Base-by-base conservation (phyloP, 176 grass and related monocot genomes). In the Eragrostis curvula region DNA sequence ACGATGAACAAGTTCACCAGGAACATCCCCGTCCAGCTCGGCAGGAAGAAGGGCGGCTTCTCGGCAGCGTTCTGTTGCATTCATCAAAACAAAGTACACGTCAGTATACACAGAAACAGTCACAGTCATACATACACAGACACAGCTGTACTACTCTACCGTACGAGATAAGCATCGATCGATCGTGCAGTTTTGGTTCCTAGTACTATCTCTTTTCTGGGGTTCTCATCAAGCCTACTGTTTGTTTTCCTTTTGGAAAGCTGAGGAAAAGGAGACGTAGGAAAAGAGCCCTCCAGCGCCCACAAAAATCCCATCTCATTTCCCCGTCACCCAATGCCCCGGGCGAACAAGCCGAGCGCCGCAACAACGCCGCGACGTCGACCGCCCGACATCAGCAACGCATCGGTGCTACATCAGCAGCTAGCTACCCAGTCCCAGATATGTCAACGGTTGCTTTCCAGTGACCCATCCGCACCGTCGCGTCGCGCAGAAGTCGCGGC, bases 21-120 rank as follows among this genome's bases (percentile, higher is more conserved):
- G 93, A 86, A 95, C 87, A 95, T 95, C 57, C 70, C 87, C 27
- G 93, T 88, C 93, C 93, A 95, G 82, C 89, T 95, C 73, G 87
- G 93, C 41, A 95, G 68, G 89, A 95, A 95, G 70, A 74, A 78
- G 0, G 93, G 93, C 0, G 89, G 93, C 87, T 95, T 95, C 89
- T 95, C 93, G 27, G 87, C 89, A 0, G 93, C 93, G 8, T 95
- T 95, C 93, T 95, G 93, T 71, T 39, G 75, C 65, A 47, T 30
- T 23, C 23, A 25, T 29, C 2, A 28, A 50, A 30, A 63, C 12
- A 2, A 17, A 24, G 0, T 13, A 39, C 6, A 3, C 47, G 46
- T 79, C 77, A 85, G 43, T 4, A 36, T 30, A 20, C 17, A 56
- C 6, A 23, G n/a, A 21, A 36, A 36, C 32, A 36, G 32, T 36